Evolutionary conservation across 495 filamentous ascomycete genomes (phyloP).

Genomic region (Daldinia caldariorum): DNA sequence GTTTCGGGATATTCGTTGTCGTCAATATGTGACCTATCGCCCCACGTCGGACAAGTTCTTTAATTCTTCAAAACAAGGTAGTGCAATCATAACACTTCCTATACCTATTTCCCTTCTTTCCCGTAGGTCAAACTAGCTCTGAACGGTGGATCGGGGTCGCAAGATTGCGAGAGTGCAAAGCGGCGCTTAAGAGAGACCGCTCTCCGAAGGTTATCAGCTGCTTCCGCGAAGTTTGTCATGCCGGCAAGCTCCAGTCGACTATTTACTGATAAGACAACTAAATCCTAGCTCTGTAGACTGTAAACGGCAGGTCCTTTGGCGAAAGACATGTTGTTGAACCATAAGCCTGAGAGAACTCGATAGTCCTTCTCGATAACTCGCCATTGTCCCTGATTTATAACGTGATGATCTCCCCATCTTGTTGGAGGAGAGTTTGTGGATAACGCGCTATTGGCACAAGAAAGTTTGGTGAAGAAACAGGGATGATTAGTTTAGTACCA

Average conservation of each 20-base stretch:
- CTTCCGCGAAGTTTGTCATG: conserved; percentile 26
- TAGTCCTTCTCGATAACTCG: conserved; percentile 2
- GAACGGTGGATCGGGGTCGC: conserved; percentile 34
- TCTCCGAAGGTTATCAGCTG: conserved; percentile 30
- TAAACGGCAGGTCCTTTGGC: background rate
- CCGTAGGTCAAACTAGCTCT: conserved; percentile 26
- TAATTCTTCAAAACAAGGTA: background rate
- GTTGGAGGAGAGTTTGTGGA: conserved; percentile 2
- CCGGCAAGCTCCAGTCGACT: conserved; percentile 14
- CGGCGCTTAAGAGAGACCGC: conserved; percentile 40
- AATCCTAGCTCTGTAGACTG: background rate
- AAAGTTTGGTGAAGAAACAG: background rate
- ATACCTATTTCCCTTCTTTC: background rate
- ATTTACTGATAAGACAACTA: conserved; percentile 7
- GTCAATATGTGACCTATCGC: conserved; percentile 6
- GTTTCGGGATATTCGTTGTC: conserved; percentile 21
- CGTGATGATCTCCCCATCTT: conserved; percentile 28
- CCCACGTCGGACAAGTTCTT: conserved; percentile 10
- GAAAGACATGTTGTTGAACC: conserved; percentile 1
- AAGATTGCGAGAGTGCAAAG: conserved; percentile 34
- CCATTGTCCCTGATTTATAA: conserved; percentile 22
- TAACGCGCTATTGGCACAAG: background rate
- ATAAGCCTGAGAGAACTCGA: conserved; percentile 8
- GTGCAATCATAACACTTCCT: background rate
- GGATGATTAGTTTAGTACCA: background rate